Conservation (phyloP, 495 filamentous ascomycete species). For the Hypoxylon trugodes region DNA sequence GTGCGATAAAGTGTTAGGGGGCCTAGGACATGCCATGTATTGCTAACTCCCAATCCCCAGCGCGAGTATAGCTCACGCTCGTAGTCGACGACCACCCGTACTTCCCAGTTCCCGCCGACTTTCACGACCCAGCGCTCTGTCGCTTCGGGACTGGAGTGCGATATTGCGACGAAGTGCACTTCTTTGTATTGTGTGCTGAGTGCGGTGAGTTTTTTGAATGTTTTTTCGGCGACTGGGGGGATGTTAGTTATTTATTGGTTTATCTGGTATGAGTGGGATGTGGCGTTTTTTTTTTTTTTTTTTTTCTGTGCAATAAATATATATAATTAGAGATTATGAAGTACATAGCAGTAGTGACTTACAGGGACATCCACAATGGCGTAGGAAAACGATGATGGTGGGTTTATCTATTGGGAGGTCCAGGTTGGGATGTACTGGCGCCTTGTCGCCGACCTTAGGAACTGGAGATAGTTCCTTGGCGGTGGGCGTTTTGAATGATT, state of each 20-base stretch:
- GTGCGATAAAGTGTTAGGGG: slow-evolving; percentile 56
- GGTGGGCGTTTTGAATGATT: slow-evolving; percentile 46
- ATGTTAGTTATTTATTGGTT: neutral
- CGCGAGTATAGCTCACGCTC: slow-evolving; percentile 58
- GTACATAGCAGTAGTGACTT: too few species aligned
- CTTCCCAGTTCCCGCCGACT: slow-evolving; percentile 61
- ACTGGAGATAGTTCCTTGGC: slow-evolving; percentile 44
- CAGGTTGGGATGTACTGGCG: slow-evolving; percentile 56
- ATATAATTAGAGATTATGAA: too few species aligned
- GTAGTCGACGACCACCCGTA: slow-evolving; percentile 62
- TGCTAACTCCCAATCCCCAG: slow-evolving; percentile 64
- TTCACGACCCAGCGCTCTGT: slow-evolving; percentile 64
- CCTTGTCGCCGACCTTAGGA: slow-evolving; percentile 55
- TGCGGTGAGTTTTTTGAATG: slow-evolving; percentile 56
- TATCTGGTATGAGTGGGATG: neutral
- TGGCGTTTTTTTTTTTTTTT: too few species aligned
- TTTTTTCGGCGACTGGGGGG: slow-evolving; percentile 64
- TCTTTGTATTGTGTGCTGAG: slow-evolving; percentile 55
- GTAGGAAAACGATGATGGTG: slow-evolving; percentile 63
- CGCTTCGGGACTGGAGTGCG: slow-evolving; percentile 58
- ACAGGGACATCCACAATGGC: slow-evolving; percentile 71
- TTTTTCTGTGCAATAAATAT: too few species aligned
- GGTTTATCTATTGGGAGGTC: slow-evolving; percentile 57
- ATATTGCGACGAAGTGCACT: slow-evolving; percentile 66
- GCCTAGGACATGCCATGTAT: slow-evolving; percentile 60